These are phyloP conservation scores for Mycena filopes DNA, from an alignment of 768 basidiomycete species.

Conservation along the genomic window DNA sequence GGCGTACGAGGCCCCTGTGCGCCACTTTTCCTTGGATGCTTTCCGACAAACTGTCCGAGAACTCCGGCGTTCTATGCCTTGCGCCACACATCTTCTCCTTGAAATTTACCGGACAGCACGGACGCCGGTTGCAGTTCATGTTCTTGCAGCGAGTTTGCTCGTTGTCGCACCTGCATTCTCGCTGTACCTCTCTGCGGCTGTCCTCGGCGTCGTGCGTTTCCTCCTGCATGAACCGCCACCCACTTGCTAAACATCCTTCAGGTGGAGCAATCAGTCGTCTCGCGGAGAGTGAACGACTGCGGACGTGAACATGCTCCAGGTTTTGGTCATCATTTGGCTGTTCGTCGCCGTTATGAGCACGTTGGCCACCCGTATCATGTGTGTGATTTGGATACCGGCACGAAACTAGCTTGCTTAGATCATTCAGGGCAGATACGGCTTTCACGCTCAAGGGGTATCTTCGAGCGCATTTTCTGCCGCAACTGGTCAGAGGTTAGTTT, in stretches of 20 bases:
- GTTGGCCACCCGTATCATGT: conserved; percentile 35
- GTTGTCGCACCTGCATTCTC: conserved; percentile 46
- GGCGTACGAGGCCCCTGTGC: conserved; percentile 39
- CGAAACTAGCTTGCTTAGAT: neutral
- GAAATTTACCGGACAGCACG: conserved; percentile 40
- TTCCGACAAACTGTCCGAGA: conserved; percentile 4
- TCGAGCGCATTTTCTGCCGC: conserved; percentile 51
- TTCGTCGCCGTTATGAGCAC: conserved; percentile 37
- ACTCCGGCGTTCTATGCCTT: conserved; percentile 17
- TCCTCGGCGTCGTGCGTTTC: conserved; percentile 46
- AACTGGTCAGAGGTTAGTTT: conserved; percentile 47
- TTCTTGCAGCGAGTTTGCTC: conserved; percentile 43
- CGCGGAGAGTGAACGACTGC: conserved; percentile 17
- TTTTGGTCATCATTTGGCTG: conserved; percentile 43
- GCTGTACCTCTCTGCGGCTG: conserved; percentile 44
- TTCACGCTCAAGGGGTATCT: conserved; percentile 43
- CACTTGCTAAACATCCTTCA: conserved; percentile 11
- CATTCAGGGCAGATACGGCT: conserved; percentile 30
- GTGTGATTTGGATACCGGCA: neutral
- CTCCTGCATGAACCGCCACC: conserved; percentile 24
- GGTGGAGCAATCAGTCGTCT: conserved; percentile 27
- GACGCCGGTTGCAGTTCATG: conserved; percentile 35
- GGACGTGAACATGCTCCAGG: conserved; percentile 16
- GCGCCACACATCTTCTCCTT: conserved; percentile 35
- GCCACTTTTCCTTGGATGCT: conserved; percentile 1